phyloP scores from a whole-genome alignment of 2,329 filamentous ascomycete species.

The Paraphoma sp. region DNA sequence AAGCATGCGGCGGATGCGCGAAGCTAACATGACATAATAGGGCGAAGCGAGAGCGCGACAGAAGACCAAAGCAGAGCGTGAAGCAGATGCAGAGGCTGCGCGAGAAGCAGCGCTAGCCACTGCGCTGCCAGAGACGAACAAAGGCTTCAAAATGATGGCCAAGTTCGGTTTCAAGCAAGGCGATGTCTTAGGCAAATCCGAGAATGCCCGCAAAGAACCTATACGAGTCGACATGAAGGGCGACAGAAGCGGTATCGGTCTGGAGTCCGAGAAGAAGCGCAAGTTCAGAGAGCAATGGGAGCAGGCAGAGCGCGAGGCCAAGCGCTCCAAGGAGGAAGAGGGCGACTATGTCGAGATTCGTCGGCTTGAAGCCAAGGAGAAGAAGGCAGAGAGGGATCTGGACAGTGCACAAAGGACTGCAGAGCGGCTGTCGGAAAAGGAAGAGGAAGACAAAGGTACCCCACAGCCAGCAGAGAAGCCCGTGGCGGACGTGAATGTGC shows the following conservation, averaged over 20 bases:
- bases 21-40: constrained; percentile 23
- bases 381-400: constrained; percentile 68
- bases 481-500: constrained; percentile 73
- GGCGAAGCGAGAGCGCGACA: constrained; percentile 37
- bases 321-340: constrained; percentile 56
- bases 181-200: constrained; percentile 72
- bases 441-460: constrained; percentile 29
- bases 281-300: constrained; percentile 59
- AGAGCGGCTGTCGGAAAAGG: constrained; percentile 69
- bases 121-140: constrained; percentile 74
- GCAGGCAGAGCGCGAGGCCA: constrained; percentile 38
- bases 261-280: constrained; percentile 83
- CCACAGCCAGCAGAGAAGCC: constrained; percentile 53
- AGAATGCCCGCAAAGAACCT: constrained; percentile 68
- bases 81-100: constrained; percentile 72
- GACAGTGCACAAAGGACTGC: constrained; percentile 82
- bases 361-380: constrained; percentile 43
- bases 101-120: constrained; percentile 80
- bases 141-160: constrained; percentile 95
- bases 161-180: constrained; percentile 89
- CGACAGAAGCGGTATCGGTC: constrained; percentile 80
- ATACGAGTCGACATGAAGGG: constrained; percentile 79
- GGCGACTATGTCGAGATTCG: constrained; percentile 44
- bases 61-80: constrained; percentile 83
- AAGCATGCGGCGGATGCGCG: not conserved